Evolutionary conservation across 2,329 filamentous ascomycete genomes (phyloP), one percentile per base, ranked within the genome.

Genomic region (Simplicillium sp.): DNA sequence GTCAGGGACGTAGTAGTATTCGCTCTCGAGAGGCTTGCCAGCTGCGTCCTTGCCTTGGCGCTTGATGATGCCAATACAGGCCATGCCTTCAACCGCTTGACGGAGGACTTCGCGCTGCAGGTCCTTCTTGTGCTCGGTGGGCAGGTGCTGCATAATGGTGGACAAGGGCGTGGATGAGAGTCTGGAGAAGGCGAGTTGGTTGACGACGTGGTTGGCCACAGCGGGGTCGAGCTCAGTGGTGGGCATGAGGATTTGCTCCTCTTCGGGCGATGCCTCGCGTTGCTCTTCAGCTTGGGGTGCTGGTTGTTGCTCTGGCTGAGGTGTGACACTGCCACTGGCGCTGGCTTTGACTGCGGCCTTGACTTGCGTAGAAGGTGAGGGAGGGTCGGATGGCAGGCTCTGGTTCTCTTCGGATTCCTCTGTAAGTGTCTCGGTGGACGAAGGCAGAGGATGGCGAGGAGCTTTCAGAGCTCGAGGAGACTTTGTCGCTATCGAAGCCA

Each of bases 1-100:
- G 60, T 97, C 90, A 0, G 89, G 85, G 7, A 96, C 72, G 56
- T 98, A 98, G 64, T 97, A 97, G 60, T 94, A 97, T 61, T 98
- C 89, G 68, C 86, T 94, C 70, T 98, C 90, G 1, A 98, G 75
- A 7, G 82, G 68, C 66, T 96, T 92, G 50, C 92, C 92, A 0
- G 92, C 90, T 5, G 92, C 92, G 57, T 98, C 92, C 62, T 97
- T 98, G 56, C 92, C 92, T 59, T 90, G 82, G 32, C 92, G 82
- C 39, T 75, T 73, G 52, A 98, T 95, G 59, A 92, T 83, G 36
- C 92, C 92, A 47, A 97, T 80, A 56, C 87, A 95, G 8, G 75
- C 62, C 6, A 86, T 84, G 17, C 70, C 67, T 56, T 88, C 83
- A 34, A 97, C 75, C 43, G 94, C 73, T 36, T 65, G 68, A 45